phyloP scores from a whole-genome alignment of 1,139 yeast species.

The Debaryomyces fabryi region DNA sequence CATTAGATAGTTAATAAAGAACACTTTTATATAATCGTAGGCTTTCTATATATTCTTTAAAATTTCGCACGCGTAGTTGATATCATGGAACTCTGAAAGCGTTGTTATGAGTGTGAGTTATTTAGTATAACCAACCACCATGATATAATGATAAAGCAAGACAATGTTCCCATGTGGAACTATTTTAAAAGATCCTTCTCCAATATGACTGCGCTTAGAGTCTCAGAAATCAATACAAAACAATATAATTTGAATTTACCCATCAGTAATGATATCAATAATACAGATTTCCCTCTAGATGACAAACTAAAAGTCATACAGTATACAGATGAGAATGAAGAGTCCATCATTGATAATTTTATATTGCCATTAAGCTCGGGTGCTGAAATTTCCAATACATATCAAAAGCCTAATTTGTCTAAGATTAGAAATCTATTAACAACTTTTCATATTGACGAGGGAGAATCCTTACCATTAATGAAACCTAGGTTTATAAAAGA shows the following conservation, averaged over 20 bases:
- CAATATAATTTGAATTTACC: slow-evolving; percentile 1
- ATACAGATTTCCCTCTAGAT: background rate
- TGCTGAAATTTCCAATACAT: background rate
- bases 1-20: slow-evolving; percentile 24
- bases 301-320: background rate
- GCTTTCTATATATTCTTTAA: background rate
- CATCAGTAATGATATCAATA: background rate
- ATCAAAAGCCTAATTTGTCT: background rate
- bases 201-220: background rate
- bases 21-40: background rate
- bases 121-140: background rate
- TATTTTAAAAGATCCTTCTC: background rate
- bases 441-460: slow-evolving; percentile 13
- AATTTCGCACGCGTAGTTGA: slow-evolving; percentile 3
- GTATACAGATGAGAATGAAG: background rate
- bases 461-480: slow-evolving; percentile 16
- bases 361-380: background rate
- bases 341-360: background rate
- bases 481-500: slow-evolving; percentile 16
- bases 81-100: background rate
- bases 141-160: background rate
- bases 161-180: background rate
- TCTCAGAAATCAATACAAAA: slow-evolving; percentile 3
- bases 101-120: background rate
- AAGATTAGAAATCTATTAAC: background rate